These are phyloP conservation scores for Gaertneriomyces sp. DNA, from an alignment of 192 early-diverging fungal species.

Conservation along the genomic window DNA sequence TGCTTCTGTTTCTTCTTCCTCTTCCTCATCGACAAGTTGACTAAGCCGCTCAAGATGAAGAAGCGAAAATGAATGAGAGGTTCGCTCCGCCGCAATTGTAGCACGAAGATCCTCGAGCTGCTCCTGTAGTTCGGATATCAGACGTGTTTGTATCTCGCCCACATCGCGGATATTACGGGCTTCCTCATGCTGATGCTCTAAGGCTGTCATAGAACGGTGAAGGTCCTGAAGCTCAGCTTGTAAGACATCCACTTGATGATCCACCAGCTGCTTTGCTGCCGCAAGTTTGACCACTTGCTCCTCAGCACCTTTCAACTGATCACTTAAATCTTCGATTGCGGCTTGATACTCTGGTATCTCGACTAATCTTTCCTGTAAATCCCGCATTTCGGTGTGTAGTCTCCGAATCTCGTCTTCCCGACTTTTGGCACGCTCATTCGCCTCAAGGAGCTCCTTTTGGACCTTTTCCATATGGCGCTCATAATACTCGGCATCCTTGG, in stretches of 20 bases:
- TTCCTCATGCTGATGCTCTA: neutral
- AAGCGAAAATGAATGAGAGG: too few species aligned
- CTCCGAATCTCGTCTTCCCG: conserved; percentile 7
- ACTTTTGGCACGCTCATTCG: conserved; percentile 2
- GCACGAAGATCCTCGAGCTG: conserved; percentile 21
- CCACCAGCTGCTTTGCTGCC: conserved; percentile 1
- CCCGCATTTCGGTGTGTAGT: conserved; percentile 7
- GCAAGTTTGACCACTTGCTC: conserved; percentile 6
- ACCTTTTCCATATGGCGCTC: conserved; percentile 16
- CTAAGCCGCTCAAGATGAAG: too few species aligned
- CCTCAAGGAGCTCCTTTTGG: conserved; percentile 12
- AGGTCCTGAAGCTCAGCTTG: neutral
- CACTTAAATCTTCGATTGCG: neutral
- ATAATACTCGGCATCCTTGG: conserved; percentile 15
- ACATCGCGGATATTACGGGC: neutral
- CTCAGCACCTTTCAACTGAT: conserved; percentile 13
- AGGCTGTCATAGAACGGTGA: neutral
- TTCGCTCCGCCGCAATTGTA: neutral
- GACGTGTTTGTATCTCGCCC: conserved; percentile 8
- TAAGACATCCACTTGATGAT: conserved; percentile 1
- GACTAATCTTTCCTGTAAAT: conserved; percentile 1
- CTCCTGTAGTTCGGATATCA: conserved; percentile 19
- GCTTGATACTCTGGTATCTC: conserved; percentile 16
- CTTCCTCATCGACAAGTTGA: too few species aligned
- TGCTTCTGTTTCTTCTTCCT: too few species aligned